Base-by-base conservation (phyloP, 2,329 filamentous ascomycete species). In the Cladorrhinum sp. region DNA sequence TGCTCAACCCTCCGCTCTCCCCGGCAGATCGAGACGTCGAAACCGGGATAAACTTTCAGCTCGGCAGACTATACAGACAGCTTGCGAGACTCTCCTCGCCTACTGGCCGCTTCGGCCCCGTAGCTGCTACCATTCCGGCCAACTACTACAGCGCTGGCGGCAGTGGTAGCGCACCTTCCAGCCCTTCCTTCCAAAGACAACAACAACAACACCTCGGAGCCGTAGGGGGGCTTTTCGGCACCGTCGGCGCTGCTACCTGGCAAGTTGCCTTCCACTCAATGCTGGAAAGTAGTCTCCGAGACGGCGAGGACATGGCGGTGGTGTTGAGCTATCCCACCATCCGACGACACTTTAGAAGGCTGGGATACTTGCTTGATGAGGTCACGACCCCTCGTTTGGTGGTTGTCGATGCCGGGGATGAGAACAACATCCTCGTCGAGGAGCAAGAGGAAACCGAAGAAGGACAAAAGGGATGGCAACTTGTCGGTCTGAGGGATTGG, bases 301-400 rank as follows among this genome's bases (percentile, higher is more conserved):
- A 88, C 63, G 83, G 79, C 0, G 85, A 88, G 68, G 85, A 87
- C 64, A 78, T 83, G 74, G 77, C 79, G 1, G 77, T 88, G 2
- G 78, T 80, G 23, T 73, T 88, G n/a, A 79, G 79, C 3, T 88
- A 88, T 65, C 75, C 79, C 23, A 71, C 76, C 3, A 79, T 88
- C 2, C 76, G 85, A 53, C 71, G 72, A 12, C 80, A 84, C n/a
- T 81, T 83, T 58, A 69, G 74, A 38, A 76, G 81, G 10, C 75
- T 85, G 24, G 71, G 76, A 10, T 75, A 79, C 58, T 59, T 79
- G 2, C 72, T 89, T 3, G 81, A 86, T 58, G 75, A 75, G 3
- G 79, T 88, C 2, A 80, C 72, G 3, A 71, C 73, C 12, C 78
- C 85, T 1, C 74, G 80, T 25, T 69, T 88, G 8, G 80, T 86